Evolutionary conservation across 129 eudicot species (phyloP).

Genomic region (Glebionis coronaria): DNA sequence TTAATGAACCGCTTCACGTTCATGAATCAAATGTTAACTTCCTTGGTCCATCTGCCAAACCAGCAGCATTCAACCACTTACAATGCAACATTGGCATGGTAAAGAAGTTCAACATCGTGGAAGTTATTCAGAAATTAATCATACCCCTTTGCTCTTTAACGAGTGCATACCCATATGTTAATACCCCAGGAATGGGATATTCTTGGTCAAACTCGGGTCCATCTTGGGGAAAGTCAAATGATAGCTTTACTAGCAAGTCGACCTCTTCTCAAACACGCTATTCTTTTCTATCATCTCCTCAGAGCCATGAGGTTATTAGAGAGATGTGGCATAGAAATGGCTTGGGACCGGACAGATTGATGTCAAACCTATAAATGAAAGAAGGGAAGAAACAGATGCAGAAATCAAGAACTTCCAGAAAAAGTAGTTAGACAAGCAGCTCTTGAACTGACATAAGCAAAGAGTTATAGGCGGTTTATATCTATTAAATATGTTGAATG

Average conservation of each 20-base stretch:
- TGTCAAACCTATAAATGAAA: conserved; percentile 22
- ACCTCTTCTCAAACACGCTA: conserved; percentile 34
- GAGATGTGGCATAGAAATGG: conserved; percentile 44
- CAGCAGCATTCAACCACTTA: conserved; percentile 17
- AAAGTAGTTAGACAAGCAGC: no score
- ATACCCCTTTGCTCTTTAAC: conserved; percentile 34
- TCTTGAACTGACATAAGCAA: no score
- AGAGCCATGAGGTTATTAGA: conserved; percentile 32
- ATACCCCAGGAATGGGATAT: conserved; percentile 34
- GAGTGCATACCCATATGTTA: conserved; percentile 32
- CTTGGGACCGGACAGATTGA: conserved; percentile 41
- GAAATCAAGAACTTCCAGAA: conserved; percentile 26
- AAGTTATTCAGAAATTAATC: conserved; percentile 33
- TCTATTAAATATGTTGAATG: no score
- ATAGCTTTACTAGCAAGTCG: conserved; percentile 39
- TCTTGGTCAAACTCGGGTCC: conserved; percentile 8
- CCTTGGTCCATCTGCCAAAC: conserved; percentile 31
- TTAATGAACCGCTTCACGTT: conserved; percentile 56
- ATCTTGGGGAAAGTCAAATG: conserved; percentile 44
- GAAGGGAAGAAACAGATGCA: conserved; percentile 28
- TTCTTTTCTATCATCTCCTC: conserved; percentile 38
- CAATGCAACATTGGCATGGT: conserved; percentile 21
- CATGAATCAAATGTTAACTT: conserved; percentile 51
- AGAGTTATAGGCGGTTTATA: no score
- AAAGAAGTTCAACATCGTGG: conserved; percentile 30